phyloP scores from a whole-genome alignment of 2,329 filamentous ascomycete genomes.

The Botryotinia globosa region DNA sequence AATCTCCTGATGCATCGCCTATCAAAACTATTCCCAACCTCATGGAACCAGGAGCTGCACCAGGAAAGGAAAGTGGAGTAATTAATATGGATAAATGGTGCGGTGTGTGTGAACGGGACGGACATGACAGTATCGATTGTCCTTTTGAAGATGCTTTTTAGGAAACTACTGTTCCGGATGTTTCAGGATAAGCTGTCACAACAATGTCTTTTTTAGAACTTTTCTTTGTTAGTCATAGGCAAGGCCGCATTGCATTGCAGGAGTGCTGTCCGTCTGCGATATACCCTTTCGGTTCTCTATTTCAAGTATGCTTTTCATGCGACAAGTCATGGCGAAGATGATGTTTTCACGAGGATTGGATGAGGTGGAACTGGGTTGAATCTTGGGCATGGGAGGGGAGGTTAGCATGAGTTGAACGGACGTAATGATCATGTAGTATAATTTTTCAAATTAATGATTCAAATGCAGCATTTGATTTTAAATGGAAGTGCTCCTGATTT shows the following conservation, averaged over 20 bases:
- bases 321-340: not conserved
- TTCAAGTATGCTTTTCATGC: not conserved
- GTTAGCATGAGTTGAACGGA: not conserved
- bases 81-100: constrained; percentile 92
- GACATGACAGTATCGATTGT: constrained; percentile 93
- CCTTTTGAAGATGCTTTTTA: constrained; percentile 82
- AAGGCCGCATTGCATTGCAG: constrained; percentile 17
- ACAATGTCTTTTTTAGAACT: not conserved
- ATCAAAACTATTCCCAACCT: constrained; percentile 56
- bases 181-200: constrained; percentile 1
- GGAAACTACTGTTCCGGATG: not conserved
- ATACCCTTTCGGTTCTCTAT: constrained; percentile 14
- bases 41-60: constrained; percentile 65
- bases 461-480: not conserved
- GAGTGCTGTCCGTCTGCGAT: constrained; percentile 8
- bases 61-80: constrained; percentile 74
- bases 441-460: constrained; percentile 4
- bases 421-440: constrained; percentile 13
- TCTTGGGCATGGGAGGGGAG: constrained; percentile 23
- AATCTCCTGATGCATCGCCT: constrained; percentile 42
- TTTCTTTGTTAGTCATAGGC: constrained; percentile 5
- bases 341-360: constrained; percentile 8
- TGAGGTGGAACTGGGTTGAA: not conserved
- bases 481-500: not conserved
- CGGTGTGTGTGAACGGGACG: constrained; percentile 91